Evolutionary conservation across 2,329 filamentous ascomycete species (phyloP).

Genomic region (Intubia oerlemansii): DNA sequence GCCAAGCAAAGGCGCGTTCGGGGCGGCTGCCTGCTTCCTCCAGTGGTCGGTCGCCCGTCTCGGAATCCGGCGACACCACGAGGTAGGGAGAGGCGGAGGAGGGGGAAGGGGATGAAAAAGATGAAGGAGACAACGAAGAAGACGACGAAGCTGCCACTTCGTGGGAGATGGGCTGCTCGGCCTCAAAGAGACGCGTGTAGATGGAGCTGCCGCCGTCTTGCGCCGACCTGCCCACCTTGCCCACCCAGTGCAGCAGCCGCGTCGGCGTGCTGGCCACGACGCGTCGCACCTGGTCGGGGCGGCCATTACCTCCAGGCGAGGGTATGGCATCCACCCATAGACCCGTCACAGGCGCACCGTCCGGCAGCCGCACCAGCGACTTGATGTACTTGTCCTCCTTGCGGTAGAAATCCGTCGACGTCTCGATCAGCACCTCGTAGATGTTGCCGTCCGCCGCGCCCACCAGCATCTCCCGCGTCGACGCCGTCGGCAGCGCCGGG

Average conservation of each 20-base stretch:
- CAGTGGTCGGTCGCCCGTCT: conserved; percentile 21
- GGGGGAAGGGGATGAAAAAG: no score
- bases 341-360: conserved; percentile 64
- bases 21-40: conserved; percentile 35
- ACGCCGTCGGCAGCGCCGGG: conserved; percentile 75
- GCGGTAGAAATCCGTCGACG: conserved; percentile 82
- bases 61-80: conserved; percentile 55
- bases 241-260: conserved; percentile 60
- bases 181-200: conserved; percentile 74
- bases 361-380: conserved; percentile 58
- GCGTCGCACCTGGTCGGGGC: conserved; percentile 42
- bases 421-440: conserved; percentile 89
- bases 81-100: conserved; percentile 38
- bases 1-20: conserved; percentile 74
- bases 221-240: conserved; percentile 48
- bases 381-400: conserved; percentile 88
- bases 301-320: no score
- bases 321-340: conserved; percentile 61
- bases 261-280: conserved; percentile 64
- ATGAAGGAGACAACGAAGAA: conserved; percentile 12
- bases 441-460: conserved; percentile 87
- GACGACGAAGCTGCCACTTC: not conserved
- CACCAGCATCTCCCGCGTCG: conserved; percentile 80
- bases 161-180: conserved; percentile 71
- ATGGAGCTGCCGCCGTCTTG: conserved; percentile 62